Base-by-base conservation (phyloP, 2,329 filamentous ascomycete genomes). In the Truncatella angustata region DNA sequence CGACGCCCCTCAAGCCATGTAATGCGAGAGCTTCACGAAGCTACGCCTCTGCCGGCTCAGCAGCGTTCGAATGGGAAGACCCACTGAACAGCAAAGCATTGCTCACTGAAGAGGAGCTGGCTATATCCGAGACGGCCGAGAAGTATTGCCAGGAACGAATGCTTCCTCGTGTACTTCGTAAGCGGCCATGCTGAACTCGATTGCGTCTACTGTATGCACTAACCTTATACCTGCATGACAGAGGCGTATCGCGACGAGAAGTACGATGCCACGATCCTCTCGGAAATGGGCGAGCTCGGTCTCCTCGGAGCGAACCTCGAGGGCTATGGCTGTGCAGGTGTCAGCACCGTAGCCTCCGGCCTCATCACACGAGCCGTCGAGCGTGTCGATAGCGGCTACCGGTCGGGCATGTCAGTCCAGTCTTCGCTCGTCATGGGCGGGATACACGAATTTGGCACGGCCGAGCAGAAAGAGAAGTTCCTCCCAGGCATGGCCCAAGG, bases 281-380 rank as follows among this genome's bases (percentile, higher is more conserved):
- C 87, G 68, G 91, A 96, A 73, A 96, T 96, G 91, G 91, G 92
- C 39, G 90, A 94, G 66, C 76, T 96, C 7, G 92, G 92, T n/a
- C 79, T 96, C 0, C 78, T 96, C 4, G 91, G 92, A 50, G 86
- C 92, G 48, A 93, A 85, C 16, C 92, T 96, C 55, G 76, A 93
- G 57, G 92, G 91, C 16, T 94, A 96, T 64, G 91, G 85, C 26
- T 96, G 92, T 68, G 91, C 91, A 4, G 91, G 91, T 50, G 88
- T 90, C 23, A 93, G 89, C 58, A 92, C 87, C 50, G 90, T 96
- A 42, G 91, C 91, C 7, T 88, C 87, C n/a, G 91, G 91, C 20
- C 75, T 96, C 57, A 96, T 96, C 69, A 95, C 90, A 18, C 84
- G 91, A 66, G 91, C 92, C 57, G 90, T 96, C 16, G 91, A 96